Base-by-base conservation (phyloP, 345 rosid species). In the Eucalyptus melliodora region DNA sequence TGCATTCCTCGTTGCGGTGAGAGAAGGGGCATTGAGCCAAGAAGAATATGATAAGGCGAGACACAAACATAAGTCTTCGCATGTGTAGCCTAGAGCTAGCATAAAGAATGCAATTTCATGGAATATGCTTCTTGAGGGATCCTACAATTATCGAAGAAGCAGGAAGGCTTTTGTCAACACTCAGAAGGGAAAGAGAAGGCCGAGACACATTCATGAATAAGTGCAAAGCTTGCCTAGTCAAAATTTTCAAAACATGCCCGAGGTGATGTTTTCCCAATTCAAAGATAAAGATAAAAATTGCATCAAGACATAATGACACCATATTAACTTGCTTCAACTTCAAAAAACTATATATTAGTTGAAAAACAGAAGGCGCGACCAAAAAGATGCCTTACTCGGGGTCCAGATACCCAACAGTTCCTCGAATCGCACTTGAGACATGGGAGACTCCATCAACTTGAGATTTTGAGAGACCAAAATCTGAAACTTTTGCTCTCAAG, bases 331-430 rank as follows among this genome's bases (percentile, higher is more conserved):
- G 42, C 34, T 34, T 86, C 62, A n/a, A 86, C 44, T 86, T 86
- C 27, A 37, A 86, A 16, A 45, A 17, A 53, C 37, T 86, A 26
- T 37, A 72, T 34, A 77, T 40, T 8, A 4, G 23, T 86, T 49
- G 37, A 56, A 60, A 87, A 60, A 60, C 50, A 37, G 60, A 37
- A 87, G 53, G 83, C 2, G 16, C 5, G 34, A 88, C 30, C 40
- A 69, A 50, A 42, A 56, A 81, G 50, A 49, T 47, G 89, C 50
- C 99, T 91, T 95, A 98, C 99, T 98, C 96, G 2, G 99, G 99
- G 92, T 98, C 99, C 88, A 98, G 90, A 89, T 98, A 98, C n/a
- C 99, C 99, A 34, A 98, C 95, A 40, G 99, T 98, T 91, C 99
- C 99, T 56, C 99, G 96, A 89, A 98, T 98, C 80, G 96, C 94